These are phyloP conservation scores for Wickerhamiella allomyrinae DNA, from an alignment of 805 yeast genomes.

Conservation along the genomic window DNA sequence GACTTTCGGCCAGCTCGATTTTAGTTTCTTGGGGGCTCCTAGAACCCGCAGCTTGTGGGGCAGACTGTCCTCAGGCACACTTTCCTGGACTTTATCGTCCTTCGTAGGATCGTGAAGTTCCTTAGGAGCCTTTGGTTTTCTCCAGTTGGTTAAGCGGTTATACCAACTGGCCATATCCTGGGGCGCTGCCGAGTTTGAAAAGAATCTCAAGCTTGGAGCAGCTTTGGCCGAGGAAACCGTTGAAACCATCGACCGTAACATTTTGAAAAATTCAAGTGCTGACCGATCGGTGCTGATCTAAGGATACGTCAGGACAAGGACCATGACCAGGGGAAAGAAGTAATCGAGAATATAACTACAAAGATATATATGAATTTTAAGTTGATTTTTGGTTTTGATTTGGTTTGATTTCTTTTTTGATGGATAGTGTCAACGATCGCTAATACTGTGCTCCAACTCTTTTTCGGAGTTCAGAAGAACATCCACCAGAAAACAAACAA, in stretches of 20 bases:
- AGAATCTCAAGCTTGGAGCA: neutral
- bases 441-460: too few species aligned
- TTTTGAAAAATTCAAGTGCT: neutral
- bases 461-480: too few species aligned
- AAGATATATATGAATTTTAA: too few species aligned
- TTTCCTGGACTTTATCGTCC: slow-evolving; percentile 8
- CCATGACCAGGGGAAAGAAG: too few species aligned
- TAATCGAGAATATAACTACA: too few species aligned
- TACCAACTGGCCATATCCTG: slow-evolving; percentile 11
- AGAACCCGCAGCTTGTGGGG: slow-evolving; percentile 15
- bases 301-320: too few species aligned
- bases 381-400: too few species aligned
- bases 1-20: slow-evolving; percentile 12
- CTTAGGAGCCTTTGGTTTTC: slow-evolving; percentile 6
- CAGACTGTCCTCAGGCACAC: slow-evolving; percentile 12
- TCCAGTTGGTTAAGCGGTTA: slow-evolving; percentile 12
- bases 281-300: too few species aligned
- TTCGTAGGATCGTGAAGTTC: slow-evolving; percentile 17
- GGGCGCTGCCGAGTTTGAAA: slow-evolving; percentile 4
- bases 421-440: too few species aligned
- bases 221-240: neutral
- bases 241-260: neutral
- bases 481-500: slow-evolving; percentile 77
- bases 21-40: slow-evolving; percentile 12
- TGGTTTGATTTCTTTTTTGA: too few species aligned